These are phyloP conservation scores for Parachaetomium inaequale DNA, from an alignment of 495 filamentous ascomycete species.

Conservation along the genomic window DNA sequence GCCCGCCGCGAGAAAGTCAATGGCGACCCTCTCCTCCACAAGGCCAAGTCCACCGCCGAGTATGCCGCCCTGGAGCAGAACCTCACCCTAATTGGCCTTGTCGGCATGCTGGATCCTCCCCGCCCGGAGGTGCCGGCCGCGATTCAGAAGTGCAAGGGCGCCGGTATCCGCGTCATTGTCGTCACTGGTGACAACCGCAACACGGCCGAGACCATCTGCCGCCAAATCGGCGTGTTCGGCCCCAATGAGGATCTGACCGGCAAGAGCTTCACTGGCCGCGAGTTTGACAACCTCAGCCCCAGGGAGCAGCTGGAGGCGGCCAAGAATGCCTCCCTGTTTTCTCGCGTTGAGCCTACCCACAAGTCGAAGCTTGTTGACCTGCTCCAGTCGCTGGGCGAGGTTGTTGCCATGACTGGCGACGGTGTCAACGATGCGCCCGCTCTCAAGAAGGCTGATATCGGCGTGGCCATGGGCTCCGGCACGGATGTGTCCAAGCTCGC, in stretches of 20 bases:
- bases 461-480: conserved; percentile 97
- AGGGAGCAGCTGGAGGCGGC: conserved; percentile 77
- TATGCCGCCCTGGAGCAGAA: conserved; percentile 86
- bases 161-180: conserved; percentile 94
- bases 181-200: conserved; percentile 98
- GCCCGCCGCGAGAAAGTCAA: conserved; percentile 72
- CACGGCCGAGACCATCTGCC: conserved; percentile 96
- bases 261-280: conserved; percentile 91
- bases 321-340: conserved; percentile 85
- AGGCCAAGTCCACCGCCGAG: conserved; percentile 74
- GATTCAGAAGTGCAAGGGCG: conserved; percentile 82
- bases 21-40: conserved; percentile 63
- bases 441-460: conserved; percentile 97
- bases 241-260: conserved; percentile 75
- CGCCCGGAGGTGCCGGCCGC: conserved; percentile 87
- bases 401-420: conserved; percentile 99
- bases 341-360: conserved; percentile 92
- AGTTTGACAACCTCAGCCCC: conserved; percentile 84
- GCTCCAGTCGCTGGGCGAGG: conserved; percentile 86
- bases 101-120: conserved; percentile 96
- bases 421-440: conserved; percentile 99
- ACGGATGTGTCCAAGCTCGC: conserved; percentile 97
- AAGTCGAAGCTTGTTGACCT: conserved; percentile 96
- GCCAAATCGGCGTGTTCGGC: conserved; percentile 92
- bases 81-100: conserved; percentile 89